Base-by-base conservation (phyloP, 495 filamentous ascomycete species). In the Trichocladium uniseriatum region DNA sequence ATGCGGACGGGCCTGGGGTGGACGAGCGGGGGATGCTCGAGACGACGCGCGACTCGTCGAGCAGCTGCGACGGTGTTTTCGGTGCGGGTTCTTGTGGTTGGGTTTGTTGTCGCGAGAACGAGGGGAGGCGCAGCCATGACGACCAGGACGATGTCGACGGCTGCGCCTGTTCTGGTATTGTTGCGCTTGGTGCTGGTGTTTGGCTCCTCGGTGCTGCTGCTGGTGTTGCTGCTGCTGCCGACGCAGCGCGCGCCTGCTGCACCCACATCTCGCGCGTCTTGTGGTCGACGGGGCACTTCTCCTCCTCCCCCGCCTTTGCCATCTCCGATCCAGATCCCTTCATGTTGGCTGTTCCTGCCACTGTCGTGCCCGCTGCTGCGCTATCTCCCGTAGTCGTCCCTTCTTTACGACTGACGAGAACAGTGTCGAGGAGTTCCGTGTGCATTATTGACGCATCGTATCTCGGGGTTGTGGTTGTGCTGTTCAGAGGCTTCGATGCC, bases 231-330 rank as follows among this genome's bases (percentile, higher is more conserved):
- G 40, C 21, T 11, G 45, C 34, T 27, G 40, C 19, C 20, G 37
- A 32, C 16, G 43, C 38, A 38, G 37, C 46, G 11, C 43, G 37
- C 3, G 53, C 48, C 50, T 56, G 65, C 27, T 63, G 66, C 22
- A 96, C 73, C 90, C 89, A 98, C 51, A 83, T 73, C 54, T 84
- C 81, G 51, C 91, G 82, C 21, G 89, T 85, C 59, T 85, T 84
- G 60, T 86, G 85, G 68, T 95, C 89, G 52, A 96, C 86, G 2
- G 92, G 92, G 58, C 92, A 96, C 52, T 74, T 70, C 44, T 66
- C 67, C 27, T 69, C 61, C 9, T 38, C 60, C 16, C 28, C 58
- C 16, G 43, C 54, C 6, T 15, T 31, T n/a, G 48, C 27, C 4
- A 48, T 45, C 16, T 24, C 37, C 6, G 36, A 20, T 14, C 43